Conservation (phyloP, 2,329 filamentous ascomycete genomes). For the Clonostachys rosea region DNA sequence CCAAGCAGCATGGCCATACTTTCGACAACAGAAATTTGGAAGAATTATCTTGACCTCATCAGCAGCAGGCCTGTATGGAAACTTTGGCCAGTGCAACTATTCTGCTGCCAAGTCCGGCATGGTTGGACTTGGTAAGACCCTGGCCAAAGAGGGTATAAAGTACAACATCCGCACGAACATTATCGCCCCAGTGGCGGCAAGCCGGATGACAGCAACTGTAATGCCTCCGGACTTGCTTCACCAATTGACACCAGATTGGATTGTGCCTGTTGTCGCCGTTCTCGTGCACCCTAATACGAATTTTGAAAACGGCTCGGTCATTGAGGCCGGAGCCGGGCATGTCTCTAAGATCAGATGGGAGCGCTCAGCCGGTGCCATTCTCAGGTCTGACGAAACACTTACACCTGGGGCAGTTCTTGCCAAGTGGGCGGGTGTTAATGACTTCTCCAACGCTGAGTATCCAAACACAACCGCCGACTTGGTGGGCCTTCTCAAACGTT, state of each 20-base stretch:
- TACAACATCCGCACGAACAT: constrained; percentile 97
- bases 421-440: constrained; percentile 82
- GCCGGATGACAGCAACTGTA: constrained; percentile 90
- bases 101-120: constrained; percentile 93
- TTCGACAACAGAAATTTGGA: constrained; percentile 98
- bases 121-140: constrained; percentile 95
- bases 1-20: constrained; percentile 92
- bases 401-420: constrained; percentile 83
- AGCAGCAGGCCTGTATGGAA: constrained; percentile 92
- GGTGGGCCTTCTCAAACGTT: constrained; percentile 77
- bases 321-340: constrained; percentile 90
- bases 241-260: constrained; percentile 86
- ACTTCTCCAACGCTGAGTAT: constrained; percentile 79
- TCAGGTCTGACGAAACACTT: constrained; percentile 84
- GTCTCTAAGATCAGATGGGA: constrained; percentile 94
- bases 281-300: constrained; percentile 83
- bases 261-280: constrained; percentile 86
- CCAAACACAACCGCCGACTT: constrained; percentile 86
- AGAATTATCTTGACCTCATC: constrained; percentile 95
- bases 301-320: constrained; percentile 80
- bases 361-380: constrained; percentile 79
- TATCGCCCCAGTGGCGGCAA: constrained; percentile 89
- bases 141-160: constrained; percentile 95
- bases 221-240: constrained; percentile 89
- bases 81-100: constrained; percentile 95